Conservation (phyloP, 2,329 filamentous ascomycete genomes). For the Sarocladiaceae sp. region DNA sequence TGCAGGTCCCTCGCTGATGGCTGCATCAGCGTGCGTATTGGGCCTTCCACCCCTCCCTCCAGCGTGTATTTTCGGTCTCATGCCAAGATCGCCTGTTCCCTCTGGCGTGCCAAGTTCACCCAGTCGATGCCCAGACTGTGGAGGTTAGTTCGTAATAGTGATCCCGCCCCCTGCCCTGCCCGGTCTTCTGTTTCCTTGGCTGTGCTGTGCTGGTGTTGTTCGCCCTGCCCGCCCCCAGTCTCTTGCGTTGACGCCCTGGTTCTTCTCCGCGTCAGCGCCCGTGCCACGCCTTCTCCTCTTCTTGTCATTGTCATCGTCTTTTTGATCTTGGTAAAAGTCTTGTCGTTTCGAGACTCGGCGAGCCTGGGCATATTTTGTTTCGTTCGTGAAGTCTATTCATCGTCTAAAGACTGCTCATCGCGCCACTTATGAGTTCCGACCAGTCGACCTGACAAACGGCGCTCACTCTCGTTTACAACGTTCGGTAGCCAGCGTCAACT, state of each 20-base stretch:
- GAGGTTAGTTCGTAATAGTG: constrained; percentile 1
- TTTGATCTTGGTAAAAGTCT: not conserved
- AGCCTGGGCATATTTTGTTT: not conserved
- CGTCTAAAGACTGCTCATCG: not conserved
- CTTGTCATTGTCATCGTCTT: not conserved
- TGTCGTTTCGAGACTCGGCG: not conserved
- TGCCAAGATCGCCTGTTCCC: constrained; percentile 5
- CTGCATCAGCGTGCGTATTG: not conserved
- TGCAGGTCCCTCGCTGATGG: not conserved
- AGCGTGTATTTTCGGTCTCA: not conserved
- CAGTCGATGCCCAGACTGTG: constrained; percentile 9
- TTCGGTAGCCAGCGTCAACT: not conserved
- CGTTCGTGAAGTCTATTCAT: not conserved
- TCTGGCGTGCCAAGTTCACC: constrained; percentile 6
- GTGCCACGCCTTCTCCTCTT: not conserved
- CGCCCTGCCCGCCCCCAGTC: not conserved
- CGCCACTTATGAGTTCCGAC: not conserved
- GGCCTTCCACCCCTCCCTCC: not conserved
- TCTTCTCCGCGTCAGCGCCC: not conserved
- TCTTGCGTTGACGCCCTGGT: not conserved
- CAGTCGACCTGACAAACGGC: not conserved
- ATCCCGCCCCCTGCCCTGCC: not conserved
- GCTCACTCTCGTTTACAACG: not conserved
- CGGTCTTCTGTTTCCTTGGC: not conserved
- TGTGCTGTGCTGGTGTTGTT: not conserved